Base-by-base conservation (phyloP, 176 grass and related monocot species). In the Carex kokanica region DNA sequence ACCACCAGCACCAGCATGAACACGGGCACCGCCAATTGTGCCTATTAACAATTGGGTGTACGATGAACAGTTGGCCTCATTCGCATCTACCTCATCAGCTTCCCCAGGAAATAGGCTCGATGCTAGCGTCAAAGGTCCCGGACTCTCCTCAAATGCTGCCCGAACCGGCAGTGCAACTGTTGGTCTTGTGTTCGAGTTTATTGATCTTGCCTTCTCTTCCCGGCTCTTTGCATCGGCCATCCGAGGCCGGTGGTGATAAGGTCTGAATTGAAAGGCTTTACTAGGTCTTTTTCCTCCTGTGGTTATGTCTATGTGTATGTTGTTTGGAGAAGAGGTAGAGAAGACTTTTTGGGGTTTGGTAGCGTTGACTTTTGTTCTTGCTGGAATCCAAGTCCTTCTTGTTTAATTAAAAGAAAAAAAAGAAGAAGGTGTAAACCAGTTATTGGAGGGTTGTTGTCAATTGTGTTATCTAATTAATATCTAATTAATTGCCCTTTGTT, bases 1-100 rank as follows among this genome's bases (percentile, higher is more conserved):
- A 78, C 57, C 11, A 70, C 59, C 23, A 47, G 74, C 16, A 82
- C 88, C 24, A 83, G 77, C 80, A 79, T 86, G 58, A 82, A 83
- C 1, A 83, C 87, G 2, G 53, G 62, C 78, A 81, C 88, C 32
- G 31, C 86, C 73, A 78, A 93, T 73, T 72, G 89, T 80, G 32
- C 92, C 95, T 56, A 73, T 83, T 38, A 98, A 89, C 4, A 94
- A 86, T 83, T 98, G 95, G 31, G 92, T 94, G 90, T 94, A 98
- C 66, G 84, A 93, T 16, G 81, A 41, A 16, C 83, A 85, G 15
- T 85, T 8, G 38, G 17, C 65, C 21, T 24, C 83, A 6, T 87
- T 78, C 20, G 38, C 24, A 25, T 38, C 69, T 16, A 63, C 81
- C 41, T 66, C 81, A 47, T 83, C 92, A 24, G 75, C 13, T 64